Evolutionary conservation across 306 rosid genomes (phyloP).

Genomic region (Heteromeles arbutifolia): DNA sequence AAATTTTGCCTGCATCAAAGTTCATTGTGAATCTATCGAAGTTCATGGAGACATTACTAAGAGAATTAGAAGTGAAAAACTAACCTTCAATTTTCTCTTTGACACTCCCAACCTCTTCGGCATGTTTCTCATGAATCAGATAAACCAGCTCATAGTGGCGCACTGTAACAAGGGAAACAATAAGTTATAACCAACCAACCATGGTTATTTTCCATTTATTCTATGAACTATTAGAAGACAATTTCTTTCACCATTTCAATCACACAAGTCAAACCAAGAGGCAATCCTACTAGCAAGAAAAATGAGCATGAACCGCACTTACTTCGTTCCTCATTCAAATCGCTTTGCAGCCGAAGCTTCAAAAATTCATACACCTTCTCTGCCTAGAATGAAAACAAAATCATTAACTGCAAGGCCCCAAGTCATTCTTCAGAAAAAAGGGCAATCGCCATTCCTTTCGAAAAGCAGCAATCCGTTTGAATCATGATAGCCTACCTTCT

Average conservation of each 20-base stretch:
- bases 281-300: neutral
- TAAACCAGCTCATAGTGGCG: conserved; percentile 89
- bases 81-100: conserved; percentile 74
- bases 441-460: neutral
- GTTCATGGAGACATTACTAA: neutral
- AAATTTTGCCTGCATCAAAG: neutral
- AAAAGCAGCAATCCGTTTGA: neutral
- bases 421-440: neutral
- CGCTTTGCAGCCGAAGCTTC: conserved; percentile 68
- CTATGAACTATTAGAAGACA: neutral
- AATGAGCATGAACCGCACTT: conserved; percentile 28
- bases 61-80: neutral
- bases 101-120: conserved; percentile 65
- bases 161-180: conserved; percentile 42
- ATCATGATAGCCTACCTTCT: conserved; percentile 44
- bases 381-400: conserved; percentile 31
- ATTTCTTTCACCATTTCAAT: neutral
- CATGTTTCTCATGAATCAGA: conserved; percentile 76
- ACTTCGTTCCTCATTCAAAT: conserved; percentile 44
- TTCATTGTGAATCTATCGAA: neutral
- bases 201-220: neutral
- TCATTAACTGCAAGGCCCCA: conserved; percentile 5
- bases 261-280: neutral
- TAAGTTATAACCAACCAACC: neutral
- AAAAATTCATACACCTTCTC: conserved; percentile 59